Evolutionary conservation across 2,329 filamentous ascomycete species (phyloP).

Genomic region (Truncatella angustata): DNA sequence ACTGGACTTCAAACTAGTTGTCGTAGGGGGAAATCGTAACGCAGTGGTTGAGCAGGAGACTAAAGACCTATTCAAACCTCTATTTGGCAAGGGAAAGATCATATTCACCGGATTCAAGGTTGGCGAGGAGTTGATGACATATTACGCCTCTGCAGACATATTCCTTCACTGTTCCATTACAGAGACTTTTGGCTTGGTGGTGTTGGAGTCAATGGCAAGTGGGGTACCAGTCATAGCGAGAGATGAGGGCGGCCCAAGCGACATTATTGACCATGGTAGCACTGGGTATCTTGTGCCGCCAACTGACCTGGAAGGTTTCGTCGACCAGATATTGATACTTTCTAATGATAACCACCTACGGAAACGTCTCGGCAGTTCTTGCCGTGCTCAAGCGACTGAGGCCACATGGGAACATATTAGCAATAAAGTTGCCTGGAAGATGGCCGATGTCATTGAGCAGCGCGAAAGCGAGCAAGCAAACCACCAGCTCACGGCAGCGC

Average conservation of each 20-base stretch:
- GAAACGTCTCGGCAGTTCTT: conserved; percentile 41
- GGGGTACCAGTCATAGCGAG: conserved; percentile 67
- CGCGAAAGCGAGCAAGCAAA: conserved; percentile 32
- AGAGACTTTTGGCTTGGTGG: conserved; percentile 70
- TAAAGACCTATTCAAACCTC: conserved; percentile 53
- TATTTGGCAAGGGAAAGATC: conserved; percentile 50
- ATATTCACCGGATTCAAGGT: conserved; percentile 66
- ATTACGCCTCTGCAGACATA: conserved; percentile 67
- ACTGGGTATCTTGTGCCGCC: conserved; percentile 63
- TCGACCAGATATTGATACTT: conserved; percentile 49
- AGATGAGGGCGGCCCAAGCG: conserved; percentile 67
- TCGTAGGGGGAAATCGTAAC: conserved; percentile 69
- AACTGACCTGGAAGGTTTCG: conserved; percentile 57
- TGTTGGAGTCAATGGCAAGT: conserved; percentile 69
- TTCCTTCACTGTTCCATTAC: conserved; percentile 71
- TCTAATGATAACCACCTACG: conserved; percentile 44
- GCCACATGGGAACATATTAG: conserved; percentile 73
- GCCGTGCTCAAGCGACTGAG: conserved; percentile 56
- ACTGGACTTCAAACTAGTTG: conserved; percentile 61
- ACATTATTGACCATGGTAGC: conserved; percentile 59
- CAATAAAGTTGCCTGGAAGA: conserved; percentile 65
- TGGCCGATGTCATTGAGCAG: conserved; percentile 52
- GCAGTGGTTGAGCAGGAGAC: conserved; percentile 60
- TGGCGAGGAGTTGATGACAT: conserved; percentile 58
- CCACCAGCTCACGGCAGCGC: conserved; percentile 23